Conservation (phyloP, 73 alveolate genomes). For the Paramecium sexaurelia region DNA sequence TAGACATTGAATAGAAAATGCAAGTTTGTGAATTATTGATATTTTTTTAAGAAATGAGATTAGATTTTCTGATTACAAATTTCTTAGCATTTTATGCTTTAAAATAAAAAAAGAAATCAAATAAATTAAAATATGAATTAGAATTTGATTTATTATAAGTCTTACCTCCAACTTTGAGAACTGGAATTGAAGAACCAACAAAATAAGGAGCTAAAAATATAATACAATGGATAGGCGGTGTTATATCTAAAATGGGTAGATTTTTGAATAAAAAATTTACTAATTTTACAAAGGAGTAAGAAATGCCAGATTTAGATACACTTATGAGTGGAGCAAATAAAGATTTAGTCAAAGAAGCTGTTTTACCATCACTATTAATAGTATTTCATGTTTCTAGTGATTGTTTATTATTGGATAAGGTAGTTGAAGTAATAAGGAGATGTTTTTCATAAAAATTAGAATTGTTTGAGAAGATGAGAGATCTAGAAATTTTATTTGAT, state of each 20-base stretch:
- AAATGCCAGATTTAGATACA: slow-evolving; percentile 60
- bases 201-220: not conserved
- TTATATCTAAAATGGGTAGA: not conserved
- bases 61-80: slow-evolving; percentile 61
- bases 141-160: slow-evolving; percentile 58
- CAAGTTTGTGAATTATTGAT: slow-evolving; percentile 65
- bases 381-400: slow-evolving; percentile 49
- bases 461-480: slow-evolving; percentile 50
- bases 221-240: not conserved
- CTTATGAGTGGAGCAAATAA: slow-evolving; percentile 55
- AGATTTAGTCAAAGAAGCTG: slow-evolving; percentile 36
- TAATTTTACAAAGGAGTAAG: slow-evolving; percentile 38
- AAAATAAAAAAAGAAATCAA: slow-evolving; percentile 13
- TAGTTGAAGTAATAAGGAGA: slow-evolving; percentile 54
- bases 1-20: slow-evolving; percentile 48
- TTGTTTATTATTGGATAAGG: slow-evolving; percentile 18
- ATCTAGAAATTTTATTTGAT: slow-evolving; percentile 59
- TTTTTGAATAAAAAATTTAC: slow-evolving; percentile 35
- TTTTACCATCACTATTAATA: slow-evolving; percentile 51
- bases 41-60: slow-evolving; percentile 57
- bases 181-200: slow-evolving; percentile 51
- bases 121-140: slow-evolving; percentile 37
- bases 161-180: slow-evolving; percentile 41
- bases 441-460: slow-evolving; percentile 50
- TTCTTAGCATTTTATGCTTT: slow-evolving; percentile 46